Evolutionary conservation across 2,329 filamentous ascomycete species (phyloP).

Genomic region (Sporothrix humicola): DNA sequence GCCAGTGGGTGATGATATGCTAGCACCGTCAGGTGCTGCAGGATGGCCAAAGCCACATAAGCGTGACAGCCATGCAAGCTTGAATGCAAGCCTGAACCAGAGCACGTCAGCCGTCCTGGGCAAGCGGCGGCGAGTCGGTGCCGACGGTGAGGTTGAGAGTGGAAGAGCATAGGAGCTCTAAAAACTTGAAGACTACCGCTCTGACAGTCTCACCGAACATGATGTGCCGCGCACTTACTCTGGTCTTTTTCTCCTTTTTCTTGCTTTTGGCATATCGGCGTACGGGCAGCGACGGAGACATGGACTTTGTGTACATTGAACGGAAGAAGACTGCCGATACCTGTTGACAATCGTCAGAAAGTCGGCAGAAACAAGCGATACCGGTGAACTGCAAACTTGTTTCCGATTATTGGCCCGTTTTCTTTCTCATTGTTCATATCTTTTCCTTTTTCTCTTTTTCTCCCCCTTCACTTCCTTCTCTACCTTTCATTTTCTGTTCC

Average conservation of each 20-base stretch:
- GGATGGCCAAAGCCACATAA: neutral
- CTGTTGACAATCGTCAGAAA: neutral
- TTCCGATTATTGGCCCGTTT: too few relatives aligned
- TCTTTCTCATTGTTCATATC: neutral
- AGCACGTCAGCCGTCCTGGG: neutral
- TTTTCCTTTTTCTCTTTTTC: neutral
- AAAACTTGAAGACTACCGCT: neutral
- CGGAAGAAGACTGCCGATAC: neutral
- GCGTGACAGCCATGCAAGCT: neutral
- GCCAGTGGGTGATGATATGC: neutral
- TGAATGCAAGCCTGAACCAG: neutral
- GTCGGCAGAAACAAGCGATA: too few relatives aligned
- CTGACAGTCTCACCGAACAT: too few relatives aligned
- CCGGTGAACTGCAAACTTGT: too few relatives aligned
- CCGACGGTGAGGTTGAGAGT: neutral
- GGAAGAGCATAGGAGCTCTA: neutral
- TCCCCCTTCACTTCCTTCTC: neutral
- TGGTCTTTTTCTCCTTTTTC: neutral
- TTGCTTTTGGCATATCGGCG: conserved; percentile 4
- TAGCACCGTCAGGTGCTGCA: neutral
- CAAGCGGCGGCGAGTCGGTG: conserved; percentile 25
- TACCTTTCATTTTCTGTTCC: neutral
- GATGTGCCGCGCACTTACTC: too few relatives aligned
- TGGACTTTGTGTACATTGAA: neutral
- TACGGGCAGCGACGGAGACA: neutral